Evolutionary conservation across 768 basidiomycete genomes (phyloP).

Genomic region (Tylopilus intermedius): DNA sequence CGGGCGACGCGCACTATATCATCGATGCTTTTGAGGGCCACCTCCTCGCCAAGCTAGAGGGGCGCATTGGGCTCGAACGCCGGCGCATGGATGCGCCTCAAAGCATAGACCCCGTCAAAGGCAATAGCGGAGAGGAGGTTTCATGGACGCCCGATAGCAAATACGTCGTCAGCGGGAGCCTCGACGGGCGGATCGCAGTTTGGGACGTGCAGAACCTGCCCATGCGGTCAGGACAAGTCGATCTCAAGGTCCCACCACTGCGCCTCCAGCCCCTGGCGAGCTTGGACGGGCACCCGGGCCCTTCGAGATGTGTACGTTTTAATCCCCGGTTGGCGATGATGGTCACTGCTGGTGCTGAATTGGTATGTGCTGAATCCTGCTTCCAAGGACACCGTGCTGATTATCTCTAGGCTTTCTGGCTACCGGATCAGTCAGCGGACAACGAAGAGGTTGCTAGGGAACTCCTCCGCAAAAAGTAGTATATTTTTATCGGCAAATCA

Average conservation of each 20-base stretch:
- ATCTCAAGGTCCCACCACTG: conserved; percentile 49
- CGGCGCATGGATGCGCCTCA: conserved; percentile 45
- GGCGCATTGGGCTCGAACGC: conserved; percentile 78
- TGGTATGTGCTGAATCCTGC: conserved; percentile 48
- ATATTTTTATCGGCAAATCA: background rate
- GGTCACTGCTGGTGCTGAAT: conserved; percentile 73
- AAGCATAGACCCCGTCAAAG: conserved; percentile 65
- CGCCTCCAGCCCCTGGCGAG: conserved; percentile 45
- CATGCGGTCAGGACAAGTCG: conserved; percentile 44
- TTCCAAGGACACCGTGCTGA: conserved; percentile 7
- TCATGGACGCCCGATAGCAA: conserved; percentile 94
- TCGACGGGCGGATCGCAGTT: conserved; percentile 77
- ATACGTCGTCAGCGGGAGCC: conserved; percentile 78
- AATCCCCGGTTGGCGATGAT: conserved; percentile 90
- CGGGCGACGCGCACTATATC: conserved; percentile 88
- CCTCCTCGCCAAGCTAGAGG: conserved; percentile 80
- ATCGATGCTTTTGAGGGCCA: conserved; percentile 86
- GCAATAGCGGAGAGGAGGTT: conserved; percentile 89
- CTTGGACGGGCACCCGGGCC: conserved; percentile 78
- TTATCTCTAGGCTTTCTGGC: conserved; percentile 52
- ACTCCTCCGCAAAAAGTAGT: conserved; percentile 51
- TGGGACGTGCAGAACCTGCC: conserved; percentile 81
- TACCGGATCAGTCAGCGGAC: conserved; percentile 64
- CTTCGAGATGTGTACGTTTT: conserved; percentile 81
- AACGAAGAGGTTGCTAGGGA: conserved; percentile 68